Percentiles rank a stretch among this genome's conserved stretches.
These are phyloP conservation scores for Boletus sp. DNA, from an alignment of 768 basidiomycete species.

Conservation along the genomic window DNA sequence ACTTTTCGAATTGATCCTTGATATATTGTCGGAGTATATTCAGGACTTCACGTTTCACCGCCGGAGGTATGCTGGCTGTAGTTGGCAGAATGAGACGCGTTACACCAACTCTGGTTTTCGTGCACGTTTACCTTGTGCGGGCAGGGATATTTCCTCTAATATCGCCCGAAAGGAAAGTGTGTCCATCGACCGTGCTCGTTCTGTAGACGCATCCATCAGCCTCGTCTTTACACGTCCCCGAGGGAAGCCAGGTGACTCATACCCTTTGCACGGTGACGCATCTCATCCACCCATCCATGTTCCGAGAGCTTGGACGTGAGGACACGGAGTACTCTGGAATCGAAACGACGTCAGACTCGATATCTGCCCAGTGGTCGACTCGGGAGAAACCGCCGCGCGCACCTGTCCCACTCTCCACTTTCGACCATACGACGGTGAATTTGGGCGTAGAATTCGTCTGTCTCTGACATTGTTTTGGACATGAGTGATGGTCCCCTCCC, in stretches of 20 bases:
- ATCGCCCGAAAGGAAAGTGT: constrained; percentile 46
- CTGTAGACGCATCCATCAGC: constrained; percentile 27
- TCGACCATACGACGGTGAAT: constrained; percentile 64
- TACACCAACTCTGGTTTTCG: neutral
- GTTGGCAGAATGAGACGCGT: constrained; percentile 1
- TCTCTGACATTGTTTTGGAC: constrained; percentile 26
- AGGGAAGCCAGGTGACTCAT: neutral
- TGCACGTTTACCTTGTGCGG: constrained; percentile 42
- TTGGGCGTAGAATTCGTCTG: constrained; percentile 36
- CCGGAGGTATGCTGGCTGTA: constrained; percentile 47
- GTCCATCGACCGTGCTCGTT: constrained; percentile 48
- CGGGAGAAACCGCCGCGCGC: constrained; percentile 3
- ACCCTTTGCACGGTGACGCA: constrained; percentile 63
- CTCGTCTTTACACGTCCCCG: neutral
- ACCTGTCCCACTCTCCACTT: constrained; percentile 80
- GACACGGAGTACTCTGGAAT: constrained; percentile 48
- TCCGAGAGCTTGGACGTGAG: constrained; percentile 60
- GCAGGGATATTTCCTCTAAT: constrained; percentile 43
- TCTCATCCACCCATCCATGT: constrained; percentile 64
- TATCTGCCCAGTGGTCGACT: neutral
- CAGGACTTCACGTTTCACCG: constrained; percentile 52
- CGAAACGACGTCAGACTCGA: neutral
- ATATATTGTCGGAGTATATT: constrained; percentile 52
- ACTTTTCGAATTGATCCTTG: constrained; percentile 56
- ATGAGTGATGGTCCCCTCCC: constrained; percentile 10